Conservation (phyloP, 495 filamentous ascomycete species). For the Penicillium herquei region DNA sequence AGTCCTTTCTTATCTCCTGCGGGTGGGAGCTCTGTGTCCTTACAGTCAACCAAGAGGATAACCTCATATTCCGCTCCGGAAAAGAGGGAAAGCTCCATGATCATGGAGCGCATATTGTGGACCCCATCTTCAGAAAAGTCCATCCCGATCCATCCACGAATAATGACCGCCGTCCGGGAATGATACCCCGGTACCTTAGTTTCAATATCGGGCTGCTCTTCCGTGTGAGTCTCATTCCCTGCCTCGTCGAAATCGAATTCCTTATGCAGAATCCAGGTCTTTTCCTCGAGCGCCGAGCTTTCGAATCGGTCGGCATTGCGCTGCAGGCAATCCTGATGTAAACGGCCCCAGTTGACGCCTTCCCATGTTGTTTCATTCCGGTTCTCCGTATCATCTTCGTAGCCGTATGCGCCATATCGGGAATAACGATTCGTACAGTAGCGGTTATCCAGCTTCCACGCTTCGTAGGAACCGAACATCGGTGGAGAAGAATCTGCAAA, state of each 20-base stretch:
- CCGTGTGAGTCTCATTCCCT: not conserved
- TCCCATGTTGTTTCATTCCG: conserved; percentile 47
- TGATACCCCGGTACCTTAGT: not conserved
- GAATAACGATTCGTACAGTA: conserved; percentile 48
- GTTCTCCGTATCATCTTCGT: conserved; percentile 24
- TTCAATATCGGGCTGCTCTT: not conserved
- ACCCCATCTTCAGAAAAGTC: conserved; percentile 67
- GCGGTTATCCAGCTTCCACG: conserved; percentile 34
- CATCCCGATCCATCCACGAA: conserved; percentile 67
- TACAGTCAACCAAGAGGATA: conserved; percentile 65
- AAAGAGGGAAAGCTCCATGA: conserved; percentile 65
- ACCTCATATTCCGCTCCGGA: conserved; percentile 65
- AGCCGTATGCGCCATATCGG: conserved; percentile 48
- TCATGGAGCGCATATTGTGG: conserved; percentile 63
- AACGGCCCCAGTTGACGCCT: conserved; percentile 61
- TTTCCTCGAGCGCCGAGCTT: not conserved
- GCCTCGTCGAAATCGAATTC: not conserved
- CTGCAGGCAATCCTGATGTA: conserved; percentile 60
- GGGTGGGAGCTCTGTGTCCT: conserved; percentile 43
- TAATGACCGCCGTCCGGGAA: conserved; percentile 60
- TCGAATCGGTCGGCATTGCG: conserved; percentile 58
- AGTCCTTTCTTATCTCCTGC: conserved; percentile 32
- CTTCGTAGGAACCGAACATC: conserved; percentile 42
- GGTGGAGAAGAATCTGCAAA: conserved; percentile 29
- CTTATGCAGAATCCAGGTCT: not conserved